Percentiles rank a stretch among this genome's conserved stretches.
These are phyloP conservation scores for Ganoderma lingzhi DNA, from an alignment of 1,284 basidiomycete genomes.

Conservation along the genomic window DNA sequence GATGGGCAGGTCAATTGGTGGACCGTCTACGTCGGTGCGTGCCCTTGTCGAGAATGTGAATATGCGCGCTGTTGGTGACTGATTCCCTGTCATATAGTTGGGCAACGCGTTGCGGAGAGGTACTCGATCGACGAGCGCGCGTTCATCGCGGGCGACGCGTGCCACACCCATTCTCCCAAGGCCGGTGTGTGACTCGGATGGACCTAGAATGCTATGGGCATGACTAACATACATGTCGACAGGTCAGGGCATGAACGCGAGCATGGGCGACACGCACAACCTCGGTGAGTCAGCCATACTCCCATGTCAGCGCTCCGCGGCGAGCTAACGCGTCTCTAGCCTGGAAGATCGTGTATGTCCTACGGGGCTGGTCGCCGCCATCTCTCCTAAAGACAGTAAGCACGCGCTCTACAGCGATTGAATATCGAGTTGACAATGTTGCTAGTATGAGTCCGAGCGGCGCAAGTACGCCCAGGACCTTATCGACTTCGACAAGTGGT, in stretches of 20 bases:
- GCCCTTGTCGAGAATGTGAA: not conserved
- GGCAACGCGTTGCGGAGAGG: constrained; percentile 78
- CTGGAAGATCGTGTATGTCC: constrained; percentile 82
- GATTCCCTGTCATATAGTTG: constrained; percentile 49
- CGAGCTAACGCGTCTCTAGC: constrained; percentile 43
- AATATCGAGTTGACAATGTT: constrained; percentile 38
- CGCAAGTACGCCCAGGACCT: constrained; percentile 81
- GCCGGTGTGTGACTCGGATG: constrained; percentile 40
- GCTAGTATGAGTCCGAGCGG: constrained; percentile 77
- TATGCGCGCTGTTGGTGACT: not conserved
- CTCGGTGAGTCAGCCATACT: constrained; percentile 51
- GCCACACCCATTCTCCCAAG: constrained; percentile 87
- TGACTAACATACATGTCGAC: constrained; percentile 43
- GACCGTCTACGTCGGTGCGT: constrained; percentile 73
- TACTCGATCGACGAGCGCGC: constrained; percentile 75
- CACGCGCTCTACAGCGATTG: constrained; percentile 51
- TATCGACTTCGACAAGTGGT: constrained; percentile 82
- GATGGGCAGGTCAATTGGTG: constrained; percentile 77
- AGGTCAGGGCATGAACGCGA: constrained; percentile 76
- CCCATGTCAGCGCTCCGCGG: too few species aligned
- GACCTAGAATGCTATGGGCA: too few species aligned
- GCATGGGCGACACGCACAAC: constrained; percentile 87
- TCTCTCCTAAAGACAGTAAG: constrained; percentile 78
- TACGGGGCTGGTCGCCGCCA: constrained; percentile 75
- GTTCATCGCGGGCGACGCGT: constrained; percentile 85